These are phyloP conservation scores for Euphrasia confusa DNA, from an alignment of 257 asterid genomes.

Conservation along the genomic window DNA sequence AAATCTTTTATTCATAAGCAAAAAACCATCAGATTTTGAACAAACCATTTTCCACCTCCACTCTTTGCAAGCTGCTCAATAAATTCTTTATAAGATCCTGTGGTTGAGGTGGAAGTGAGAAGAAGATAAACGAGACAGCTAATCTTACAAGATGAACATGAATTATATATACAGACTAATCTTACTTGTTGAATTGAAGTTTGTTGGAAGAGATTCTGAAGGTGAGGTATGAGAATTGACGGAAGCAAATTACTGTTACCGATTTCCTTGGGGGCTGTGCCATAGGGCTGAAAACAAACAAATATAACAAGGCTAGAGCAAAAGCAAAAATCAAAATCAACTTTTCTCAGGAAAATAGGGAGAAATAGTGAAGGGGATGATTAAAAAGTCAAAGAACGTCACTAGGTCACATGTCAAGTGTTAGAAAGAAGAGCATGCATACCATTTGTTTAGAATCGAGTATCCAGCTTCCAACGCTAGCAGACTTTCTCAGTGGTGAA, in stretches of 20 bases:
- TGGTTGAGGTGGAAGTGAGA: conserved; percentile 23
- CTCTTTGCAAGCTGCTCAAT: conserved; percentile 71
- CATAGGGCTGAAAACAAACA: conserved; percentile 58
- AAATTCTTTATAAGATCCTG: conserved; percentile 88
- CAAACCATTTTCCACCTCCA: conserved; percentile 70
- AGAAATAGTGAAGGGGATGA: not conserved
- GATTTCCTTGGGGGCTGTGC: conserved; percentile 53
- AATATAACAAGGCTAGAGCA: conserved; percentile 14
- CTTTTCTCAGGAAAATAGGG: not conserved
- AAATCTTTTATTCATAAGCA: conserved; percentile 12
- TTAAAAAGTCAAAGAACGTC: conserved; percentile 11
- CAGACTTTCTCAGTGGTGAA: conserved; percentile 84
- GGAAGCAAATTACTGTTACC: conserved; percentile 56
- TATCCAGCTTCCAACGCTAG: conserved; percentile 93
- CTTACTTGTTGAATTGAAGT: conserved; percentile 89
- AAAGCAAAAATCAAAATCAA: conserved; percentile 16
- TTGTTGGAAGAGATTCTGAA: conserved; percentile 93
- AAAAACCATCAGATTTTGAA: conserved; percentile 19
- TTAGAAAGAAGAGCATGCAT: conserved; percentile 30
- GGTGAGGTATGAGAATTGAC: conserved; percentile 85
- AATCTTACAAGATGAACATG: conserved; percentile 4
- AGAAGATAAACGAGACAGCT: conserved; percentile 17
- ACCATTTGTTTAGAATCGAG: conserved; percentile 74
- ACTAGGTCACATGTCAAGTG: conserved; percentile 21
- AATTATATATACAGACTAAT: conserved; percentile 9